phyloP scores from a whole-genome alignment of 2,329 filamentous ascomycete genomes.

The Paracoccidioides lutzii region DNA sequence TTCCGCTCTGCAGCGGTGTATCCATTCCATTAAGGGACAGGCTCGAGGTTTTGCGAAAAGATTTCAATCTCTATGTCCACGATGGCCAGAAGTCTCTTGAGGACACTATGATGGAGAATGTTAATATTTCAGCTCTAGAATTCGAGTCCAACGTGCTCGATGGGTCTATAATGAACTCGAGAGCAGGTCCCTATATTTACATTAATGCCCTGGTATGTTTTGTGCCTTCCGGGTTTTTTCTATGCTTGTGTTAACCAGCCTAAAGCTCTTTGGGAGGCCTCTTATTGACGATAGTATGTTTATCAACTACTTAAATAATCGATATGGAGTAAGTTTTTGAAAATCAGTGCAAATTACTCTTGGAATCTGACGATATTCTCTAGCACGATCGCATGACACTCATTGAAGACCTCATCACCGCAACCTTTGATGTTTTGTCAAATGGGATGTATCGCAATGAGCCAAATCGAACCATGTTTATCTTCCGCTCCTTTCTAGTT shows the following conservation, averaged over 20 bases:
- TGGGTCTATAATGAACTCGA: constrained; percentile 57
- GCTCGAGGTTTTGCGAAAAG: constrained; percentile 29
- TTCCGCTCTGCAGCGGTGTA: constrained; percentile 28
- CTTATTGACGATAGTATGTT: constrained; percentile 69
- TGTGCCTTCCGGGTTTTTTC: constrained; percentile 3
- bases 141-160: constrained; percentile 47
- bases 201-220: constrained; percentile 60
- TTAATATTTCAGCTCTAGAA: constrained; percentile 37
- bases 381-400: constrained; percentile 65
- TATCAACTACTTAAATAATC: constrained; percentile 67
- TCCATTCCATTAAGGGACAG: constrained; percentile 28
- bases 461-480: constrained; percentile 47
- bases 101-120: constrained; percentile 29
- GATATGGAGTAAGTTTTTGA: constrained; percentile 55
- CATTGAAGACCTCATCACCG: constrained; percentile 70
- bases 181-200: constrained; percentile 74
- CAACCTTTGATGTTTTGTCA: constrained; percentile 78
- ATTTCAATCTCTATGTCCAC: constrained; percentile 30
- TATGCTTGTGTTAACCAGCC: not conserved
- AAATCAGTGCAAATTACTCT: not conserved
- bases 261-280: constrained; percentile 64
- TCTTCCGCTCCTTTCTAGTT: constrained; percentile 77
- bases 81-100: constrained; percentile 31
- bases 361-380: constrained; percentile 3
- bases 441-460: constrained; percentile 68